Evolutionary conservation across 2,329 filamentous ascomycete genomes (phyloP), one percentile per base, ranked within the genome.

Genomic region (Aureobasidium sp.): DNA sequence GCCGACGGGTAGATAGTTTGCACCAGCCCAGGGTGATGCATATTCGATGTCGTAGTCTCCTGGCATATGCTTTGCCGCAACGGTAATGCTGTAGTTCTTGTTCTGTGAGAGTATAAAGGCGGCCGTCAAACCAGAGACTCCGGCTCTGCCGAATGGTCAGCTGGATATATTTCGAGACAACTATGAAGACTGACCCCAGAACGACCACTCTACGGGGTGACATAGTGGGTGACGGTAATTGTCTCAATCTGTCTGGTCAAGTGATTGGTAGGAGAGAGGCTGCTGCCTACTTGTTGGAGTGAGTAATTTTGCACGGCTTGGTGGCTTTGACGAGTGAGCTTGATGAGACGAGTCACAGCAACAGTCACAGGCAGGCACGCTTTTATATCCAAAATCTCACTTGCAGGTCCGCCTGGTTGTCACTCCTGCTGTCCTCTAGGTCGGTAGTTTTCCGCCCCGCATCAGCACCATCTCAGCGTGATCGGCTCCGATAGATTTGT

Each of bases 31-130:
- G 0, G 90, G 91, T 6, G 90, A 95, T 0, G 90, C 87, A 73
- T 96, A 97, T 78, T 95, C 88, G 67, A 92, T 87, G 67, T 93
- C 89, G 74, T 93, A 94, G 77, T 97, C 92, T 39, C 92, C 92
- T 0, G 92, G 92, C 88, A 96, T 94, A 72, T 96, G 89, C 71
- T 93, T 95, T 5, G 90, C 88, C 36, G 91, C 79, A 39, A 95
- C 79, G 0, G 89, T 91, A 66, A 95, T 76, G 29, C 78, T 77
- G 67, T 86, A 81, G 12, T 75, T 69, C 5, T 77, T 73, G 67
- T 85, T 80, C 63, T 79, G 78, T 14, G 85, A 85, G 15, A 88
- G 76, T 17, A 84, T 74, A 27, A 87, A 77, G 39, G 86, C 86
- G 1, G 84, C 87, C 2, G 86, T 88, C 58, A 89, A 78, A 29